A percentile compares a stretch with the other conserved stretches of the same genome.
These are phyloP conservation scores for Leptodontidium sp. DNA, from an alignment of 2,329 filamentous ascomycete genomes.

Conservation along the genomic window DNA sequence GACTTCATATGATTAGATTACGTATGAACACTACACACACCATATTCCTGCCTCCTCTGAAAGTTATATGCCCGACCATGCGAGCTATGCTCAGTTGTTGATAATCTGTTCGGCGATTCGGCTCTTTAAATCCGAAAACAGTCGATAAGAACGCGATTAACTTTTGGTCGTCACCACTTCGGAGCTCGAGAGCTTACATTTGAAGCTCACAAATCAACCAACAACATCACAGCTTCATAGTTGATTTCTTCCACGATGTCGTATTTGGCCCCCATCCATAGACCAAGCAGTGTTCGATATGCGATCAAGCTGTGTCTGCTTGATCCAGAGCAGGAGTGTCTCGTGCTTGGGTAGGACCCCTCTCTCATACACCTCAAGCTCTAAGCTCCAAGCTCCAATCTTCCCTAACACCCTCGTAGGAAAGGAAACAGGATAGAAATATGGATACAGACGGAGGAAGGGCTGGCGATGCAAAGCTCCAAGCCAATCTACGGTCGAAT, in stretches of 20 bases:
- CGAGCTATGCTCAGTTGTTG: background rate
- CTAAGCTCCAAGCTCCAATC: background rate
- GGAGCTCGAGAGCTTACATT: slow-evolving; percentile 1
- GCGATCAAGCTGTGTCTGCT: slow-evolving; percentile 83
- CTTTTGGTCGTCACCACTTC: slow-evolving; percentile 18
- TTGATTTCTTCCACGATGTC: slow-evolving; percentile 68
- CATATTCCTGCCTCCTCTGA: background rate
- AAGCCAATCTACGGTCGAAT: slow-evolving; percentile 85
- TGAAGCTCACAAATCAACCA: background rate
- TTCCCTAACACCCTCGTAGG: slow-evolving; percentile 52
- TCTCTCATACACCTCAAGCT: slow-evolving; percentile 27
- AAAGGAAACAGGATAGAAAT: slow-evolving; percentile 89
- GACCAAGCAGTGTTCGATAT: slow-evolving; percentile 89
- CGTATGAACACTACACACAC: background rate
- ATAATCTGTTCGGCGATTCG: slow-evolving; percentile 7
- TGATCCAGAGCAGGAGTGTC: slow-evolving; percentile 75
- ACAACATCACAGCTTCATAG: background rate
- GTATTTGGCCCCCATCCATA: slow-evolving; percentile 92
- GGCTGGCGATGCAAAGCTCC: slow-evolving; percentile 71
- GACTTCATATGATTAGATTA: background rate
- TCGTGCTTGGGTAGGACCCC: slow-evolving; percentile 78
- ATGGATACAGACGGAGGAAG: slow-evolving; percentile 73
- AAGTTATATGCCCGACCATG: background rate
- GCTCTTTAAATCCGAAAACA: slow-evolving; percentile 16
- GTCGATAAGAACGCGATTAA: slow-evolving; percentile 21